Conservation (phyloP, 192 early-diverging fungal genomes). For the Chytriomyces confervae region DNA sequence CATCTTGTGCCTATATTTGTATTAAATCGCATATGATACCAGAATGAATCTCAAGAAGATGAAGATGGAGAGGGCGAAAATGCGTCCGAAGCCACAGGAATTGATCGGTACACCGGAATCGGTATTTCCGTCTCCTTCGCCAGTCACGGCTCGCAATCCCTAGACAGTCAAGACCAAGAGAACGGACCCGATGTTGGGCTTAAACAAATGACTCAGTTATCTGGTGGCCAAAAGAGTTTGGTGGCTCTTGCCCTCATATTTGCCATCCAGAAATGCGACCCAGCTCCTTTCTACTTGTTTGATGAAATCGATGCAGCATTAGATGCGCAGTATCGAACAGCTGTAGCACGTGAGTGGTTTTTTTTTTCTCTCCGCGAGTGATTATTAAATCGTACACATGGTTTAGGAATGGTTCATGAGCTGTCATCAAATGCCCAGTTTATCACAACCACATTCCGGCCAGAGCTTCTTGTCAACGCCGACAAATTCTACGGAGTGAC, state of each 20-base stretch:
- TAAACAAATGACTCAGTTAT: slow-evolving; percentile 87
- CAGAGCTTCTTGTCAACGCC: slow-evolving; percentile 88
- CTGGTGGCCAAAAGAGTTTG: slow-evolving; percentile 97
- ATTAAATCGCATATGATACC: background rate
- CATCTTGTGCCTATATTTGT: background rate
- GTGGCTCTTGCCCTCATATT: slow-evolving; percentile 97
- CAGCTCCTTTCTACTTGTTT: slow-evolving; percentile 99
- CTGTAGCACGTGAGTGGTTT: slow-evolving; percentile 77
- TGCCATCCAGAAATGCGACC: slow-evolving; percentile 97
- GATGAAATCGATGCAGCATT: slow-evolving; percentile 99
- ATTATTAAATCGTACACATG: background rate
- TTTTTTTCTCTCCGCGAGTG: slow-evolving; percentile 1
- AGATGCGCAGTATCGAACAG: slow-evolving; percentile 91
- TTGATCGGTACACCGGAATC: slow-evolving; percentile 91
- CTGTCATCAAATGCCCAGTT: slow-evolving; percentile 89
- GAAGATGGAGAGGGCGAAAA: slow-evolving; percentile 45
- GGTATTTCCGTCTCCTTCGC: slow-evolving; percentile 90
- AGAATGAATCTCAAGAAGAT: slow-evolving; percentile 23
- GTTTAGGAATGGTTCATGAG: slow-evolving; percentile 82
- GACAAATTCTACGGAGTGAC: slow-evolving; percentile 98
- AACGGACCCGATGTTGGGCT: slow-evolving; percentile 34
- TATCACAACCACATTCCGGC: slow-evolving; percentile 97
- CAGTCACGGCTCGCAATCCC: slow-evolving; percentile 20
- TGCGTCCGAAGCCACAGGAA: background rate
- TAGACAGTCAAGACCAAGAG: slow-evolving; percentile 30